Evolutionary conservation across 2,329 filamentous ascomycete genomes (phyloP), one percentile per base, ranked within the genome.

Genomic region (Apiospora arundinis): DNA sequence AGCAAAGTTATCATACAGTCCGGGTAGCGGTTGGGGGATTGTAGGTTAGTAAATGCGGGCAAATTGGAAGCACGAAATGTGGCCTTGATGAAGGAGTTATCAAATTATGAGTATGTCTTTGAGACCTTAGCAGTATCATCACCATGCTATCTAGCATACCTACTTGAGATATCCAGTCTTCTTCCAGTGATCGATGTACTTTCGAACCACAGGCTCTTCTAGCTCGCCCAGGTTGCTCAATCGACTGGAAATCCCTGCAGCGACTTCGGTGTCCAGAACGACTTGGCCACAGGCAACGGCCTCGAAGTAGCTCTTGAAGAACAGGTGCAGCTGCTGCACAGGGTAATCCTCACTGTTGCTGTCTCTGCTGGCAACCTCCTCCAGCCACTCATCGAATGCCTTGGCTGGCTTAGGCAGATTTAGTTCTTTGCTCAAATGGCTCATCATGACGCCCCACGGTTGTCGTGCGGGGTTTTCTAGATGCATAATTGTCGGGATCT

Each of bases 281-380:
- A 75, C 73, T 8, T 70, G 45, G 5, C 74, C 74, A 16, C 72
- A 75, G 1, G 74, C 74, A 44, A 70, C 68, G 2, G 4, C 56
- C 37, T 66, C 63, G 32, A 76, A 72, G 42, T 70, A 63, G 25
- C 72, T 70, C 16, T 76, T 73, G 18, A 72, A 70, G 56, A 75
- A 73, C 71, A 14, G 71, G 44, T 9, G 73, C 72, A 5, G 74
- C 73, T 42, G 74, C 73, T 65, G 74, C 71, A 28, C 74, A 70
- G 11, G 75, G 72, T 69, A 75, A 70, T 74, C 74, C 73, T 18
- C 73, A 75, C 42, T 73, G 49, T 12, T 73, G 72, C 73, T 76
- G 67, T 44, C 14, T 16, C 12, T 25, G 71, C 73, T 52, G 72
- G 66, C 48, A 40, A 65, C 56, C 42, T 44, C 37, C 16, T 32